phyloP scores from a whole-genome alignment of 495 filamentous ascomycete species.

The Penicillium cinerascens region DNA sequence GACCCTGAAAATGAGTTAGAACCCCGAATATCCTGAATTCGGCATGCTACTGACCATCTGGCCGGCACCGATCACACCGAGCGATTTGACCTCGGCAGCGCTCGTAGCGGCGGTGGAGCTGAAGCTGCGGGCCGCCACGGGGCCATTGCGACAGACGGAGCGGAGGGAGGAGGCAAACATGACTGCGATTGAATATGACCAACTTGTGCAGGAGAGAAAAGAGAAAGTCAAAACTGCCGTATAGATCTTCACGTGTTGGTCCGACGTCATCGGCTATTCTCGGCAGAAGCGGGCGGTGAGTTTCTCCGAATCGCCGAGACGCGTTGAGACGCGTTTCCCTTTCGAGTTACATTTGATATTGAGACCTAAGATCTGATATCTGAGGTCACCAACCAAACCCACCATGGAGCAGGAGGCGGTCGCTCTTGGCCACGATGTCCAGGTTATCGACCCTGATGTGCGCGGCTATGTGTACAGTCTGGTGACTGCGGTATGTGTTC shows the following conservation, averaged over 20 bases:
- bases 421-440: slow-evolving; percentile 36
- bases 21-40: slow-evolving; percentile 1
- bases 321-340: slow-evolving; percentile 32
- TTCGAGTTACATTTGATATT: slow-evolving; percentile 29
- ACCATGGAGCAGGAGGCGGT: slow-evolving; percentile 43
- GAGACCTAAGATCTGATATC: slow-evolving; percentile 12
- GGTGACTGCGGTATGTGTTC: slow-evolving; percentile 74
- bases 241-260: slow-evolving; percentile 29
- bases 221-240: slow-evolving; percentile 2
- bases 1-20: slow-evolving; percentile 58
- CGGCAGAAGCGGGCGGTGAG: slow-evolving; percentile 28
- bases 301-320: slow-evolving; percentile 31
- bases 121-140: slow-evolving; percentile 38
- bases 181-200: slow-evolving; percentile 3
- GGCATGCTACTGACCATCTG: slow-evolving; percentile 72
- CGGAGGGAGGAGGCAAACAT: slow-evolving; percentile 39
- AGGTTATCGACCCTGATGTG: slow-evolving; percentile 78
- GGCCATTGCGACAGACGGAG: slow-evolving; percentile 27
- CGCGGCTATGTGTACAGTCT: slow-evolving; percentile 88
- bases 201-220: not conserved
- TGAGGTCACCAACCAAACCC: slow-evolving; percentile 7
- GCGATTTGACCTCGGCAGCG: slow-evolving; percentile 75
- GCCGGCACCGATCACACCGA: slow-evolving; percentile 92
- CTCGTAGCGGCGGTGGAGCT: slow-evolving; percentile 42
- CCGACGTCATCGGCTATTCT: slow-evolving; percentile 46